A percentile compares a stretch with the other conserved stretches of the same genome.
phyloP scores from a whole-genome alignment of 148 eudicot genomes.

The Rheum nobile region DNA sequence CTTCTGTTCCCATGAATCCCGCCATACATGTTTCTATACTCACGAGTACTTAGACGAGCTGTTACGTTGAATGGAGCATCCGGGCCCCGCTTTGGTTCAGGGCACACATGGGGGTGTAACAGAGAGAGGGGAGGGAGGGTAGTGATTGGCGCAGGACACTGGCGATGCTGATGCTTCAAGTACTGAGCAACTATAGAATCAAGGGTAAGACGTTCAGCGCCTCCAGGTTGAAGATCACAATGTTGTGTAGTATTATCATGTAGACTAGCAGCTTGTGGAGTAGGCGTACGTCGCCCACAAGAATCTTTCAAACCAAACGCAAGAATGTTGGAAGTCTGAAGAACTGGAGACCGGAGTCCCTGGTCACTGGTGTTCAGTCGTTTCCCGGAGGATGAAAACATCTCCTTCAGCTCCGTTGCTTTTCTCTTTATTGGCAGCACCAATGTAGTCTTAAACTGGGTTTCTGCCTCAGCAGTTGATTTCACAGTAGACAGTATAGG shows the following conservation, averaged over 20 bases:
- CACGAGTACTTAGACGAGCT: conserved; percentile 68
- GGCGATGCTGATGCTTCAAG: conserved; percentile 93
- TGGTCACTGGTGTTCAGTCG: conserved; percentile 50
- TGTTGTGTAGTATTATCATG: too few species aligned
- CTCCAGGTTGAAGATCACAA: conserved; percentile 37
- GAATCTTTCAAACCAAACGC: conserved; percentile 37
- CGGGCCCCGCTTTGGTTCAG: conserved; percentile 69
- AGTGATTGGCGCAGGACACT: conserved; percentile 94
- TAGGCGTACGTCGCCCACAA: too few species aligned
- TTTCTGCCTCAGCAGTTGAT: conserved; percentile 32
- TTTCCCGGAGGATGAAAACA: conserved; percentile 32
- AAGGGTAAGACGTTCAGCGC: conserved; percentile 56
- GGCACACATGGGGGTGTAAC: conserved; percentile 84
- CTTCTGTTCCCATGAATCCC: conserved; percentile 71
- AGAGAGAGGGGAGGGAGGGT: conserved; percentile 94
- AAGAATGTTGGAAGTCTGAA: conserved; percentile 48
- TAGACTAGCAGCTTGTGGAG: too few species aligned
- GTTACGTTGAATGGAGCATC: conserved; percentile 89
- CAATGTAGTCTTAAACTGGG: conserved; percentile 46
- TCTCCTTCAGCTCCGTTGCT: conserved; percentile 43
- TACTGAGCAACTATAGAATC: conserved; percentile 89
- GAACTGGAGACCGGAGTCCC: conserved; percentile 57
- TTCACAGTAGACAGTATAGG: conserved; percentile 17
- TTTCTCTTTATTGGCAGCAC: conserved; percentile 78
- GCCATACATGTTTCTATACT: conserved; percentile 71